Evolutionary conservation across 1,139 yeast genomes (phyloP), one percentile per base, ranked within the genome.

Genomic region (Taiozyma sp.): DNA sequence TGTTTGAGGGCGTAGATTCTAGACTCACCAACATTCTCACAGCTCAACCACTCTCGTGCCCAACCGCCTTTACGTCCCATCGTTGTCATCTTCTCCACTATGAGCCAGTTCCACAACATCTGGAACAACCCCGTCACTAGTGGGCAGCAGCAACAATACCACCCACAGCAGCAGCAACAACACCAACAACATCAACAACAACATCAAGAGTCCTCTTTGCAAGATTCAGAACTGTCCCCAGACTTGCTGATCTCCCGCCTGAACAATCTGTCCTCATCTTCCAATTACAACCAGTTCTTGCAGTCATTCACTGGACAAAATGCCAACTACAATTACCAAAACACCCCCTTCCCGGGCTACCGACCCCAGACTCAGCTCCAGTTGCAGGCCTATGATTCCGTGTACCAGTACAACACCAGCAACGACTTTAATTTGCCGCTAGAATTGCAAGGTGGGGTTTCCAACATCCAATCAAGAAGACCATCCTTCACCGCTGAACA

Each of bases 371-470:
- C 46, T 14, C 43, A 41, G 4, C 35, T 35, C 3, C 50, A 46
- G 19, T 19, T 19, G 19, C 19, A 19, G 14, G 46, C 46, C 11
- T 48, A 46, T 28, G 53, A 50, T 13, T 45, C 48, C 7, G 28
- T 45, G 7, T 47, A 43, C 26, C 43, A 40, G 11, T 40, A 40
- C 43, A 24, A 40, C 19, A 19, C 32, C 32, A 47, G 53, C 41
- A 49, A 52, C 16, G 53, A 53, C 19, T 81, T 81, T 64, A 73
- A 69, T 53, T 68, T 82, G 51, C 87, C 88, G 0, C 54, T 70
- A 9, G 87, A 82, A 57, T 69, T 82, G 44, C 86, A 81, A 64
- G 86, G 87, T 35, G 88, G 88, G 0, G 71, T 82, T 3, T 80
- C 81, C 16, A 80, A 74, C 52, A 81, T 82, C 43, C 77, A 80